Percentiles rank a stretch among this genome's conserved stretches.
Conservation (phyloP, 1,284 basidiomycete genomes). For the Neonothopanus nambi region DNA sequence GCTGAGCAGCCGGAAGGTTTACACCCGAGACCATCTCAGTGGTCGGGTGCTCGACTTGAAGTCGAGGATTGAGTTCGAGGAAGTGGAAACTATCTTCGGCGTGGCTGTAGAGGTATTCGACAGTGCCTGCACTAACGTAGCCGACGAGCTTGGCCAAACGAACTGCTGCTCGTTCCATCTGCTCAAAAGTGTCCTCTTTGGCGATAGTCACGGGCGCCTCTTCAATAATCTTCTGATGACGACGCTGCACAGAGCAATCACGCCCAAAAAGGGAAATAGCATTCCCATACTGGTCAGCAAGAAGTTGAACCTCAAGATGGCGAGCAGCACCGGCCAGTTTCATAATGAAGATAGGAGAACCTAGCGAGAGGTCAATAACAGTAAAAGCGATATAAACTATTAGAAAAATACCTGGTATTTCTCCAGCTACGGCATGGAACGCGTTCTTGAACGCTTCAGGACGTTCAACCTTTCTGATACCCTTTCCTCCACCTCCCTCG, state of each 20-base stretch:
- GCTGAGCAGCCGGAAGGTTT: conserved; percentile 96
- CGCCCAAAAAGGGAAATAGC: conserved; percentile 99
- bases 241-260: conserved; percentile 98
- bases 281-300: conserved; percentile 99
- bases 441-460: conserved; percentile 91
- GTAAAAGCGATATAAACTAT: conserved; percentile 15
- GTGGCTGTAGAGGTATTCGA: conserved; percentile 98
- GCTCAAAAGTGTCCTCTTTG: conserved; percentile 84
- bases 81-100: conserved; percentile 95
- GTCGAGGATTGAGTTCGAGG: conserved; percentile 98
- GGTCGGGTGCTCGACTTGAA: conserved; percentile 99
- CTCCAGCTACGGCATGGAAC: conserved; percentile 91
- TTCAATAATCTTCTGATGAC: conserved; percentile 99
- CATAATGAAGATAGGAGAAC: conserved; percentile 99
- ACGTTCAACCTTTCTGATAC: conserved; percentile 90
- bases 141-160: conserved; percentile 97
- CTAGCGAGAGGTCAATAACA: conserved; percentile 40
- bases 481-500: conserved; percentile 99
- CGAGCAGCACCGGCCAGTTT: conserved; percentile 97
- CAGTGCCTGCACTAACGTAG: conserved; percentile 98
- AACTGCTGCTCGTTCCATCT: conserved; percentile 99
- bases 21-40: conserved; percentile 99
- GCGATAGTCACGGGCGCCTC: conserved; percentile 99
- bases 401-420: conserved; percentile 82
- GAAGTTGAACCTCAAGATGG: conserved; percentile 97